Conservation (phyloP, 1,284 basidiomycete species). For the Mycena citricolor region DNA sequence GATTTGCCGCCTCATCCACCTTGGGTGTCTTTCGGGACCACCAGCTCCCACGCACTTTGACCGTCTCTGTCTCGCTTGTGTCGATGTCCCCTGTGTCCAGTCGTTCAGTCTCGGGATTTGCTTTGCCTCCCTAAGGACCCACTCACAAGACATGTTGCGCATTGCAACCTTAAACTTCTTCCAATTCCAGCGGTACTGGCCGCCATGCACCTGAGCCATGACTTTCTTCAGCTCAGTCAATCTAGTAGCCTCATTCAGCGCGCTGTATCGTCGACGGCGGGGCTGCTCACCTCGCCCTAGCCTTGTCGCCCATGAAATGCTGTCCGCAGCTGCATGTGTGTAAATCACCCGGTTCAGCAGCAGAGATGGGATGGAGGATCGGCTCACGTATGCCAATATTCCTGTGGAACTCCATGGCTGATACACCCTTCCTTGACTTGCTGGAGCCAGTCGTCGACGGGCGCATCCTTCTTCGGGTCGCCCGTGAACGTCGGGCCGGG, state of each 20-base stretch:
- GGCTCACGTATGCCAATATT: conserved; percentile 61
- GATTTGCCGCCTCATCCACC: conserved; percentile 4
- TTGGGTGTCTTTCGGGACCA: conserved; percentile 14
- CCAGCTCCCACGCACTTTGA: conserved; percentile 15
- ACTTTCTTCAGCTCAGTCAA: conserved; percentile 69
- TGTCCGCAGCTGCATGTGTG: conserved; percentile 65
- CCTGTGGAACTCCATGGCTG: conserved; percentile 66
- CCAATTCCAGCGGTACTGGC: conserved; percentile 76
- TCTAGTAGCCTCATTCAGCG: conserved; percentile 34
- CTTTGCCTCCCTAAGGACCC: conserved; percentile 51
- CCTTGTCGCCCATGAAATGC: conserved; percentile 66
- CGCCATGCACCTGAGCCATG: conserved; percentile 68
- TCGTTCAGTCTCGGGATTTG: conserved; percentile 55
- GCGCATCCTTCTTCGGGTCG: conserved; percentile 61
- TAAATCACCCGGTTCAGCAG: neutral
- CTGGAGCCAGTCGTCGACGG: conserved; percentile 69
- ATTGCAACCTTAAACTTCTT: conserved; percentile 75
- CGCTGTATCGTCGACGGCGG: conserved; percentile 25
- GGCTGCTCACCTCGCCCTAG: conserved; percentile 45
- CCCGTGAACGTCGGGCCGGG: conserved; percentile 65
- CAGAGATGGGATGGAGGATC: neutral
- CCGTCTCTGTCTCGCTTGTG: conserved; percentile 35
- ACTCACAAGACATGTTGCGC: conserved; percentile 76
- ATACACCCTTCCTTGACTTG: conserved; percentile 66
- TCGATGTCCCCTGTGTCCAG: conserved; percentile 61